A percentile compares a stretch with the other conserved stretches of the same genome.
phyloP scores from a whole-genome alignment of 768 basidiomycete genomes.

The Brasilioporus rufonigricans region DNA sequence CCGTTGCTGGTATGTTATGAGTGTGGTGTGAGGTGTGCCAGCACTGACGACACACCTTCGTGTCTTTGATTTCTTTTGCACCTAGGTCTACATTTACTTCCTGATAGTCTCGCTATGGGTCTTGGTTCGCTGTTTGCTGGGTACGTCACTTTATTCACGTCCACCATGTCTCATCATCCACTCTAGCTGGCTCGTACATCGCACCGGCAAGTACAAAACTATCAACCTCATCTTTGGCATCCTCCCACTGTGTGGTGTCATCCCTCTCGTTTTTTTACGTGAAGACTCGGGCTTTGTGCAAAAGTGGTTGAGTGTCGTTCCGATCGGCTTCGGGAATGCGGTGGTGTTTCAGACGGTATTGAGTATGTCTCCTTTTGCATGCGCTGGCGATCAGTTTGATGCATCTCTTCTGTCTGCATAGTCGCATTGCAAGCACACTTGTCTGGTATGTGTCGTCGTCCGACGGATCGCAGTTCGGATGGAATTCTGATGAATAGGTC shows the following conservation, averaged over 20 bases:
- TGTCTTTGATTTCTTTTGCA: not conserved
- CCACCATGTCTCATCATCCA: not conserved
- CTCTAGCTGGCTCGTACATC: slow-evolving; percentile 45
- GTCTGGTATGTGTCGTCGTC: not conserved
- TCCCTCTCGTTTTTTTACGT: slow-evolving; percentile 34
- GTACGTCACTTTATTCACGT: slow-evolving; percentile 11
- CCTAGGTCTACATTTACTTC: slow-evolving; percentile 46
- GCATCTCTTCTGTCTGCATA: too few relatives aligned
- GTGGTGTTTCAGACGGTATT: too few relatives aligned
- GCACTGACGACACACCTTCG: not conserved
- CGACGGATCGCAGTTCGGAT: not conserved
- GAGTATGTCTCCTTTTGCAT: not conserved
- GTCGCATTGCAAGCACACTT: too few relatives aligned
- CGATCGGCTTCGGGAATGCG: too few relatives aligned
- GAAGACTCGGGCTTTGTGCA: too few relatives aligned
- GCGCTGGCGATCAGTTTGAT: too few relatives aligned
- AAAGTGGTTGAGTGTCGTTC: too few relatives aligned
- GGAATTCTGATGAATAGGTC: not conserved
- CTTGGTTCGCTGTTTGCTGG: slow-evolving; percentile 51
- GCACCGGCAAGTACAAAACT: slow-evolving; percentile 54
- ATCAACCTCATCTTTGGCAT: too few relatives aligned
- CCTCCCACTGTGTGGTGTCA: slow-evolving; percentile 43
- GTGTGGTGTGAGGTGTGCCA: not conserved
- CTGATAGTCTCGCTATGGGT: slow-evolving; percentile 49
- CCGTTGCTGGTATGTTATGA: slow-evolving; percentile 51